A percentile compares a stretch with the other conserved stretches of the same genome.
These are phyloP conservation scores for Claviceps maximensis DNA, from an alignment of 2,329 filamentous ascomycete species.

Conservation along the genomic window DNA sequence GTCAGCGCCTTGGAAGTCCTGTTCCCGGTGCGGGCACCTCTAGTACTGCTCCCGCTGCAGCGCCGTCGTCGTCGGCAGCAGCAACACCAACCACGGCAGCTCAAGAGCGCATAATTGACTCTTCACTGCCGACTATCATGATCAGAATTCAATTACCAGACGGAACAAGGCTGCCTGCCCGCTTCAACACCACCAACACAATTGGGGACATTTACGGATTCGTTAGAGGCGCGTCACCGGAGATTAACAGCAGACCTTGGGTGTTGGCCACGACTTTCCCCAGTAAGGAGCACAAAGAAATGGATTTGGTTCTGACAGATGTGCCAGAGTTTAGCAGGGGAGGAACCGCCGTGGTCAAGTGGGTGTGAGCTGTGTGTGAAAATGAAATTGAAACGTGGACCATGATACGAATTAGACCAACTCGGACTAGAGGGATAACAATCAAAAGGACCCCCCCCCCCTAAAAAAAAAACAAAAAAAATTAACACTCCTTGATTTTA, in stretches of 20 bases:
- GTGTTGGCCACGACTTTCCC: slow-evolving; percentile 74
- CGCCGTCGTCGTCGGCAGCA: slow-evolving; percentile 22
- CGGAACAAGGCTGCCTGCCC: slow-evolving; percentile 61
- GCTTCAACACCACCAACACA: slow-evolving; percentile 71
- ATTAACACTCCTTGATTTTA: neutral
- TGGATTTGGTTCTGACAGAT: slow-evolving; percentile 42
- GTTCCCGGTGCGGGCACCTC: slow-evolving; percentile 44
- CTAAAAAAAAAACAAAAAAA: neutral
- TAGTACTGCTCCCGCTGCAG: slow-evolving; percentile 14
- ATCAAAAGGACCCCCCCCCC: too few relatives aligned
- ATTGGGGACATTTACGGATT: slow-evolving; percentile 68
- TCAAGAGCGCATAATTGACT: slow-evolving; percentile 36
- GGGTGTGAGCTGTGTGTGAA: slow-evolving; percentile 21
- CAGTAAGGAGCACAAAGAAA: slow-evolving; percentile 65
- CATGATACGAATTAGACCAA: neutral
- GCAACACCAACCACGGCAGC: slow-evolving; percentile 18
- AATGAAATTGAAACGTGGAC: neutral
- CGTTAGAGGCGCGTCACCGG: slow-evolving; percentile 49
- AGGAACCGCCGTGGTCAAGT: slow-evolving; percentile 52
- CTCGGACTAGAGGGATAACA: neutral
- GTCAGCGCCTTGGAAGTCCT: slow-evolving; percentile 63
- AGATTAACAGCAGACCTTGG: slow-evolving; percentile 46
- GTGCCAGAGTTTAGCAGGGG: slow-evolving; percentile 53
- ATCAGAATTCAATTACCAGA: slow-evolving; percentile 70
- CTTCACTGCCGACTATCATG: slow-evolving; percentile 52